Base-by-base conservation (phyloP, 371 early-diverging fungal genomes). In the Synchytrium microbalum region DNA sequence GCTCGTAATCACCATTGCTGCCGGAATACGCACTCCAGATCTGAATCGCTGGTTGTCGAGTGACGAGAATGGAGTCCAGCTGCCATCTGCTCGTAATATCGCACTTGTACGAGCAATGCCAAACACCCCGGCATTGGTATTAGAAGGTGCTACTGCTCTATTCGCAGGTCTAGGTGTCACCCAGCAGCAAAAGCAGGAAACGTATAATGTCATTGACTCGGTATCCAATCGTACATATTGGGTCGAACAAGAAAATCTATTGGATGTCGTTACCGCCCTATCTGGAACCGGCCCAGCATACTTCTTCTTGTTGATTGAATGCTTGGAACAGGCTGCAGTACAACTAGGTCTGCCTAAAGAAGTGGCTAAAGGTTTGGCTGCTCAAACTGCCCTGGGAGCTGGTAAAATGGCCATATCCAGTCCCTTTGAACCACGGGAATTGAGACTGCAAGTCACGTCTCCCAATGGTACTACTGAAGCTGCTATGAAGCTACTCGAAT, bases 391-490 rank as follows among this genome's bases (percentile, higher is more conserved):
- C 65, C 64, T 91, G 3, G 95, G 95, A 13, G 92, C 94, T 16
- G 92, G 91, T 27, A 82, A 80, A 59, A 94, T 93, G 93, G 57
- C 57, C 57, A 79, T 87, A 30, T 69, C 73, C 30, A 80, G 85
- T 56, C 75, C 79, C 10, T 88, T 90, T 65, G 74, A 76, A 29
- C 80, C 90, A 26, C 84, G 87, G 56, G 86, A 88, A 33, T 76
- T 95, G 53, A 81, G 96, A 26, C 69, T 79, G 51, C 89, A 90
- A 69, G 96, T 95, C 32, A 95, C 96, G 0, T 88, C 89, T 30
- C 96, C 96, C 25, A 91, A 92, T 30, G 96, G 96, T 14, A 93
- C 96, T 24, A 95, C 96, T 16, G 87, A 92, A 60, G 94, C 94
- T 0, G 96, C 90, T 25, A 81, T 95, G 69, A 83, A 88, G 63